Conservation (phyloP, 2,329 filamentous ascomycete genomes). For the Rachicladosporium sp. region DNA sequence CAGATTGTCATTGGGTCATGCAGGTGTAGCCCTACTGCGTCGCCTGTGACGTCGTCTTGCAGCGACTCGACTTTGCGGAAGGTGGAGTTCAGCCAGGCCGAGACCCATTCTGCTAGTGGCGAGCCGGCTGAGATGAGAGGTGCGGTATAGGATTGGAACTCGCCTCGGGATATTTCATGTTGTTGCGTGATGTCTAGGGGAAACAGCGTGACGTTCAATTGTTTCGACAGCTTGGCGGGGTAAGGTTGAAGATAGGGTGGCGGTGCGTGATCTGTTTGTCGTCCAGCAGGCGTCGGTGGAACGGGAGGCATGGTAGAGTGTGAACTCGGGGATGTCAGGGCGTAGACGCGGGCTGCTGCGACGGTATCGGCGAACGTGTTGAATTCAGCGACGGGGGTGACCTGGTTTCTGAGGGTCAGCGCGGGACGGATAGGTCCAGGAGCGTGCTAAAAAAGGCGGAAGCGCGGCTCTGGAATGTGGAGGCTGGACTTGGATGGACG, state of each 20-base stretch:
- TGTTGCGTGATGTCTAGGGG: conserved; percentile 36
- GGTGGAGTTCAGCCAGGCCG: conserved; percentile 33
- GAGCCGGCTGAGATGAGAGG: conserved; percentile 21
- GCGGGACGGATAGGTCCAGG: conserved; percentile 10
- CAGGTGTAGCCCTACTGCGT: conserved; percentile 29
- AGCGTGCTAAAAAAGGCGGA: conserved; percentile 28
- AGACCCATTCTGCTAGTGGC: conserved; percentile 34
- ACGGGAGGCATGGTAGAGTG: conserved; percentile 64
- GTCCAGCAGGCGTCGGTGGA: conserved; percentile 31
- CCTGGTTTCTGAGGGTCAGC: conserved; percentile 30
- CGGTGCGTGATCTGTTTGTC: conserved; percentile 15
- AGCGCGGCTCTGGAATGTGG: conserved; percentile 19
- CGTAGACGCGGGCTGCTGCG: conserved; percentile 37
- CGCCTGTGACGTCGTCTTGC: conserved; percentile 22
- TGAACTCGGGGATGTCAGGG: conserved; percentile 45
- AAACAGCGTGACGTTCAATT: conserved; percentile 35
- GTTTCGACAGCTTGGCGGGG: conserved; percentile 28
- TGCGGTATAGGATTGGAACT: conserved; percentile 22
- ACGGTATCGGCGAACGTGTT: conserved; percentile 75
- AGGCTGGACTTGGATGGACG: conserved; percentile 6
- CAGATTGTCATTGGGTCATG: conserved; percentile 34
- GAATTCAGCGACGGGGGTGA: conserved; percentile 78
- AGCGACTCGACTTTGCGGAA: conserved; percentile 34
- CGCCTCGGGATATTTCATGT: conserved; percentile 30
- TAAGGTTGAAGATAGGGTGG: conserved; percentile 27